These are phyloP conservation scores for Fragosphaeria purpurea DNA, from an alignment of 2,329 filamentous ascomycete genomes.

Conservation along the genomic window DNA sequence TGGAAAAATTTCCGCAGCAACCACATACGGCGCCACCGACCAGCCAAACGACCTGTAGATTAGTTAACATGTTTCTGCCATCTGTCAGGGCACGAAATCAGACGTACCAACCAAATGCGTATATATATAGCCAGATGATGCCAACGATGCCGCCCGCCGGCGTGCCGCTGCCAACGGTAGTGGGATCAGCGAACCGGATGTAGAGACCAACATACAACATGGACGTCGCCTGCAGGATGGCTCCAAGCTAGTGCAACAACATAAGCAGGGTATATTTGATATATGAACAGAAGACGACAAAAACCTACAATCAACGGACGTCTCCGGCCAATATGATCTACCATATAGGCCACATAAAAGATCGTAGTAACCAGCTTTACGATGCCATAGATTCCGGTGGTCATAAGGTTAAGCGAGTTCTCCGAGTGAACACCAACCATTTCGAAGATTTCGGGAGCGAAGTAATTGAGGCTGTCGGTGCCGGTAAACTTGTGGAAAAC, in stretches of 20 bases:
- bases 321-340: slow-evolving; percentile 21
- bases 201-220: slow-evolving; percentile 22
- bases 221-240: slow-evolving; percentile 16
- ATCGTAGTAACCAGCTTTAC: slow-evolving; percentile 18
- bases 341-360: slow-evolving; percentile 21
- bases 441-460: slow-evolving; percentile 28
- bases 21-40: slow-evolving; percentile 19
- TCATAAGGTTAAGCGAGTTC: slow-evolving; percentile 23
- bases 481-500: slow-evolving; percentile 33
- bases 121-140: slow-evolving; percentile 26
- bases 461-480: slow-evolving; percentile 30
- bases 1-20: slow-evolving; percentile 24
- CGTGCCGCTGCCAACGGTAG: slow-evolving; percentile 19
- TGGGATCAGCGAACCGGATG: slow-evolving; percentile 24
- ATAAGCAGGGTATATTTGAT: background rate
- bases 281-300: background rate
- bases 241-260: slow-evolving; percentile 7
- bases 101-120: slow-evolving; percentile 15
- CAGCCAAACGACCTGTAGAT: slow-evolving; percentile 16
- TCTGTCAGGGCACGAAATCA: no score
- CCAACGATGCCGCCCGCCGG: slow-evolving; percentile 29
- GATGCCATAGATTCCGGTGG: slow-evolving; percentile 22
- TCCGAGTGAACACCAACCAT: slow-evolving; percentile 25
- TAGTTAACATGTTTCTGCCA: no score
- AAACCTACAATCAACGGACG: slow-evolving; percentile 16